phyloP scores from a whole-genome alignment of 2,329 filamentous ascomycete genomes.

The Nigrospora sphaerica region DNA sequence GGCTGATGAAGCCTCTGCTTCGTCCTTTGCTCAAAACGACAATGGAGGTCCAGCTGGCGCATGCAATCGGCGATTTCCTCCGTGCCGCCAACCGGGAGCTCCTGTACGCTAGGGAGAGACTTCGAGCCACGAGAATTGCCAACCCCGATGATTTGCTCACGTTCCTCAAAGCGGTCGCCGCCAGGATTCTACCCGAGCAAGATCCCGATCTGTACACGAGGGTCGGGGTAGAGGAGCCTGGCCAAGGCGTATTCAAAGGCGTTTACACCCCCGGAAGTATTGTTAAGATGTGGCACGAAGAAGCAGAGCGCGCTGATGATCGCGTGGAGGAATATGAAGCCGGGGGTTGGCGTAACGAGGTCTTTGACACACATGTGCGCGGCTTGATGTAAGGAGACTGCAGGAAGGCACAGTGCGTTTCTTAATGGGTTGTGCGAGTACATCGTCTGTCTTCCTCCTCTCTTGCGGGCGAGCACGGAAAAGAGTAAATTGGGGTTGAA shows the following conservation, averaged over 20 bases:
- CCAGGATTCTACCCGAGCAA: conserved; percentile 62
- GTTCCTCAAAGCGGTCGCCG: conserved; percentile 76
- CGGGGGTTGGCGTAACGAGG: conserved; percentile 75
- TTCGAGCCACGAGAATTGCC: conserved; percentile 78
- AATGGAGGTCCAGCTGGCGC: conserved; percentile 70
- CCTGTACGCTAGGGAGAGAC: conserved; percentile 75
- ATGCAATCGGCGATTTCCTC: conserved; percentile 62
- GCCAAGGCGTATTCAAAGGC: conserved; percentile 63
- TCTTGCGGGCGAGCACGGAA: too few species aligned
- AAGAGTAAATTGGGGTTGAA: too few species aligned
- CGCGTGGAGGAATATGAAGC: conserved; percentile 65
- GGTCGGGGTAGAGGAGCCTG: conserved; percentile 57
- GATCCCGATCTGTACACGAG: conserved; percentile 72
- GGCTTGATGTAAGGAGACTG: conserved; percentile 7
- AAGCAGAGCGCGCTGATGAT: conserved; percentile 63
- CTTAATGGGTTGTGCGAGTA: too few species aligned
- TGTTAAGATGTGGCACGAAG: conserved; percentile 82
- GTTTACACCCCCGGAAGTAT: conserved; percentile 86
- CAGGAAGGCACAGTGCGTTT: too few species aligned
- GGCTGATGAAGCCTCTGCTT: conserved; percentile 78
- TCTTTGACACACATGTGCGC: conserved; percentile 52
- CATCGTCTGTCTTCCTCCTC: too few species aligned
- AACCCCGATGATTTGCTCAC: conserved; percentile 73
- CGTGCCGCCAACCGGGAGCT: conserved; percentile 77
- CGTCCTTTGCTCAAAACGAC: conserved; percentile 69